Evolutionary conservation across 2,329 filamentous ascomycete species (phyloP).

Genomic region (Fusarium keratoplasticum): DNA sequence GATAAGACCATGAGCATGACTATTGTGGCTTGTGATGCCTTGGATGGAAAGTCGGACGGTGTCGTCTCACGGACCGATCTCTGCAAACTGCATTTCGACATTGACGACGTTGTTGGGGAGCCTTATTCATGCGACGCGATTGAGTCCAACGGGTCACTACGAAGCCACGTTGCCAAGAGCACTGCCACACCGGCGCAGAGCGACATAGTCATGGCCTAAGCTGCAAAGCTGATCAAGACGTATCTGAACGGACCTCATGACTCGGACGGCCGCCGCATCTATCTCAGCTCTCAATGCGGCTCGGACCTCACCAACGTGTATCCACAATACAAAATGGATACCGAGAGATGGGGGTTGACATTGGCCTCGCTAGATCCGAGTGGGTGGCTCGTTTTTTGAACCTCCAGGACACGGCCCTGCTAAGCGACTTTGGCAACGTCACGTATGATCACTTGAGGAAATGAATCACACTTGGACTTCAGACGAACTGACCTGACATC

Average conservation of each 20-base stretch:
- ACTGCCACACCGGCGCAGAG: constrained; percentile 44
- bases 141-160: neutral
- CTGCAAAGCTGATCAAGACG: constrained; percentile 49
- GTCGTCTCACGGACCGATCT: constrained; percentile 2
- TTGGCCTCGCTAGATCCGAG: constrained; percentile 45
- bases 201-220: constrained; percentile 50
- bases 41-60: constrained; percentile 8
- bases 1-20: constrained; percentile 62
- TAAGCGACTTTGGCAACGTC: too few species aligned
- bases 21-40: constrained; percentile 24
- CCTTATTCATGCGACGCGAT: constrained; percentile 48
- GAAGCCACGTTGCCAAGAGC: constrained; percentile 13
- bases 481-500: too few species aligned
- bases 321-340: too few species aligned
- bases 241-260: constrained; percentile 50
- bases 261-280: constrained; percentile 49
- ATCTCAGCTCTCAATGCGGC: constrained; percentile 50
- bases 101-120: constrained; percentile 45
- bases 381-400: constrained; percentile 56
- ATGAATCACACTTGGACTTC: too few species aligned
- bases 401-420: constrained; percentile 53
- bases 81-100: constrained; percentile 9
- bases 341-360: constrained; percentile 47
- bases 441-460: too few species aligned
- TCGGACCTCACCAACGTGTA: constrained; percentile 48